These are phyloP conservation scores for Aspergillus sclerotialis DNA, from an alignment of 2,329 filamentous ascomycete genomes.

Conservation along the genomic window DNA sequence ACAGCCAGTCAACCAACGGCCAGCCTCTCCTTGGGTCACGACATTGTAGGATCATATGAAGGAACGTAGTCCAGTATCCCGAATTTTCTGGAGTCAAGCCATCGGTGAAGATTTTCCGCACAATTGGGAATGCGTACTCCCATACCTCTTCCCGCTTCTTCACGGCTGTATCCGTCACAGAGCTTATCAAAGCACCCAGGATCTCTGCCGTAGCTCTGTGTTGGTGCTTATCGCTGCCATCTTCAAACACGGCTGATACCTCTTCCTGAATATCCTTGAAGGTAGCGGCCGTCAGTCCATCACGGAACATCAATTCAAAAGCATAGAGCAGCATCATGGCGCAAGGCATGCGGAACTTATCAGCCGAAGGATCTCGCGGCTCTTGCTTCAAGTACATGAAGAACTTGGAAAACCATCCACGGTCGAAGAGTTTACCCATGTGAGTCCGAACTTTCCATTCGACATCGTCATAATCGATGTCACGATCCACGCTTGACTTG, in stretches of 20 bases:
- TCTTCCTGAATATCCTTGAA: constrained; percentile 86
- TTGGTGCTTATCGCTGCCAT: constrained; percentile 95
- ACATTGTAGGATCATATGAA: constrained; percentile 80
- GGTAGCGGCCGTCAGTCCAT: constrained; percentile 66
- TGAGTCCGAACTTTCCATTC: constrained; percentile 68
- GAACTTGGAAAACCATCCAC: constrained; percentile 77
- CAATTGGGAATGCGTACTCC: constrained; percentile 83
- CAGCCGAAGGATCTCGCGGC: constrained; percentile 70
- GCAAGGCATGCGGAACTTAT: constrained; percentile 84
- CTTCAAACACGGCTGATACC: constrained; percentile 69
- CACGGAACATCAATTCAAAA: constrained; percentile 76
- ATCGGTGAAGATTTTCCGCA: constrained; percentile 80
- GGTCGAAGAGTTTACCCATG: constrained; percentile 73
- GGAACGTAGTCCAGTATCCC: constrained; percentile 88
- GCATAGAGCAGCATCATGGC: constrained; percentile 81
- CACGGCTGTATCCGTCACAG: constrained; percentile 68
- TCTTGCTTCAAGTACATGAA: constrained; percentile 97
- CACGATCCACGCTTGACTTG: constrained; percentile 57
- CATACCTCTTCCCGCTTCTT: constrained; percentile 71
- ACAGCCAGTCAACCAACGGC: constrained; percentile 76
- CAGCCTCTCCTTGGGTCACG: constrained; percentile 84
- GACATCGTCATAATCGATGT: constrained; percentile 72
- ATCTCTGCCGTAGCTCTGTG: constrained; percentile 95
- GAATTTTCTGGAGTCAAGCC: constrained; percentile 91
- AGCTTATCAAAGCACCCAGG: constrained; percentile 73